Base-by-base conservation (phyloP, 2,329 filamentous ascomycete genomes). In the Coniella lustricola region DNA sequence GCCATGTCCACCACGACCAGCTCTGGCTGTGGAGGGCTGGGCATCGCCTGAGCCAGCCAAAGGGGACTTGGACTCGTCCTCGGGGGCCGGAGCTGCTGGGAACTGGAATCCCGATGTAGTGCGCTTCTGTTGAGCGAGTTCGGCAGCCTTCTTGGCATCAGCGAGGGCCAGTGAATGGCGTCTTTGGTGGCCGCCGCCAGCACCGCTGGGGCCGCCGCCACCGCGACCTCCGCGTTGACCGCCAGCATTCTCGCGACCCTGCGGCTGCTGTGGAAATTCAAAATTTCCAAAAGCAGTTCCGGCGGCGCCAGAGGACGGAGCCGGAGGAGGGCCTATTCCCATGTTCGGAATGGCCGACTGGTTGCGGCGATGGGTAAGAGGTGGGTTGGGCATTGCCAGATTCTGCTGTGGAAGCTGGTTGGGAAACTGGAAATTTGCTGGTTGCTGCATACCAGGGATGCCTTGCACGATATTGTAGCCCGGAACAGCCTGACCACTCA, bases 121-220 rank as follows among this genome's bases (percentile, higher is more conserved):
- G 67, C 90, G 80, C 72, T 96, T 96, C 74, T 95, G 91, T 70
- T 98, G 93, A 42, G 93, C 93, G 55, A 95, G 71, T 67, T 98
- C 93, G 49, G 93, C 93, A 41, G 93, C 93, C 73, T 96, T 97
- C 72, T 95, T 97, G 43, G 93, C 93, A 68, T 98, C 93, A 33
- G 90, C 88, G 55, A 98, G 74, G 55, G 90, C 93, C 55, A 98
- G 76, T 17, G 93, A 98, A 70, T 98, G 93, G 68, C 93, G 85
- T 63, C 93, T 83, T 67, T 94, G 86, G 65, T 98, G 93, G 53
- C 91, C 91, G 60, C 82, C 79, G 52, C 81, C 76, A 47, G 77
- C 75, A 54, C 84, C 84, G 56, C 86, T 85, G 47, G 77, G 75
- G 54, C 84, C 84, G 56, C 86, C 85, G 56, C 86, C 85, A 18